phyloP scores from a whole-genome alignment of 371 early-diverging fungal species.

The Mucor circinelloides region DNA sequence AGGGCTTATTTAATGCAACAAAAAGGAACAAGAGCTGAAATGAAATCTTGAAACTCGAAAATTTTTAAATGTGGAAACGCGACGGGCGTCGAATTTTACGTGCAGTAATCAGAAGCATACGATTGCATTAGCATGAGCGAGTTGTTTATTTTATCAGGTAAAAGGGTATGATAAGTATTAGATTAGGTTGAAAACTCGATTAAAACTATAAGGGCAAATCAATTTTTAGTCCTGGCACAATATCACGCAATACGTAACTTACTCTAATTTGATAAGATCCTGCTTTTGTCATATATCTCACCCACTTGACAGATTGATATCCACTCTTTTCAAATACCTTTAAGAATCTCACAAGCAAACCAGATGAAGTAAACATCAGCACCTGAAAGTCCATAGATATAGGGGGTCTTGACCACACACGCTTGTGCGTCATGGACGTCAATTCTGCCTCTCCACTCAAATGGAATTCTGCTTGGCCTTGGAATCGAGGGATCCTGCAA shows the following conservation, averaged over 20 bases:
- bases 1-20: not conserved
- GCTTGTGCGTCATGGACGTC: constrained; percentile 74
- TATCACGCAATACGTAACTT: constrained; percentile 22
- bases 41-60: not conserved
- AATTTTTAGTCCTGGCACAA: not conserved
- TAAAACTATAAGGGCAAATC: not conserved
- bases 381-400: constrained; percentile 91
- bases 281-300: constrained; percentile 92
- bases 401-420: constrained; percentile 89
- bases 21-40: not conserved
- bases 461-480: constrained; percentile 79
- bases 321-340: constrained; percentile 92
- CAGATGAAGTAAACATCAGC: constrained; percentile 89
- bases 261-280: constrained; percentile 88
- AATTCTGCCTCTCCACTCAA: constrained; percentile 76
- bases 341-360: constrained; percentile 84
- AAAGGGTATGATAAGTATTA: constrained; percentile 1
- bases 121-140: not conserved
- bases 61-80: not conserved
- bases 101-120: not conserved
- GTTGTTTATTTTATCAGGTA: not conserved
- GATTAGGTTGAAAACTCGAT: not conserved
- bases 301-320: constrained; percentile 92
- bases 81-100: not conserved
- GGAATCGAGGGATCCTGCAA: constrained; percentile 78